Conservation (phyloP, 1,139 yeast species). For the Diutina scorzettiae region DNA sequence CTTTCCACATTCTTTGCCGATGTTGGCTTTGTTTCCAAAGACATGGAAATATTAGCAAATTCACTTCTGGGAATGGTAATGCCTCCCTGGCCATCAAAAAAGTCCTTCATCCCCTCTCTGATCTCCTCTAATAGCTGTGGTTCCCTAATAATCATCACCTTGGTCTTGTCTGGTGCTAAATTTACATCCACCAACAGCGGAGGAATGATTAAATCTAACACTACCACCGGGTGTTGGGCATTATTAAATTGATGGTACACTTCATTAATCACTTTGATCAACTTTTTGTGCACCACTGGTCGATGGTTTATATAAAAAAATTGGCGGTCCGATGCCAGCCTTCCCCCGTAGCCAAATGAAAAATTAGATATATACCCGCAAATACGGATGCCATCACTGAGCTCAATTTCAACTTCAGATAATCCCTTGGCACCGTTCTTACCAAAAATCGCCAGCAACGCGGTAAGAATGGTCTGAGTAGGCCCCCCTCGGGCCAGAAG, state of each 20-base stretch:
- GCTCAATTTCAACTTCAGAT: constrained; percentile 27
- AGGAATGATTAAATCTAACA: constrained; percentile 46
- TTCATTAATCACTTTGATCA: constrained; percentile 57
- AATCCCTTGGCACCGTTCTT: constrained; percentile 49
- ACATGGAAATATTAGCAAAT: background rate
- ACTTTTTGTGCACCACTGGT: constrained; percentile 50
- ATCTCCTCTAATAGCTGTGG: constrained; percentile 39
- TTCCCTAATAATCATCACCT: constrained; percentile 61
- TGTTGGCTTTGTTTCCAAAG: too few species aligned
- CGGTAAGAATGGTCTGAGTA: constrained; percentile 27
- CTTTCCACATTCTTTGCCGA: too few species aligned
- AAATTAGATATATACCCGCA: constrained; percentile 61
- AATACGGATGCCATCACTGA: constrained; percentile 12
- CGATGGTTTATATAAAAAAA: constrained; percentile 59
- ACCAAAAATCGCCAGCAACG: constrained; percentile 61
- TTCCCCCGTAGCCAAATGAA: constrained; percentile 52
- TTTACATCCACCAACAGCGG: constrained; percentile 59
- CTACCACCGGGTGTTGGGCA: constrained; percentile 63
- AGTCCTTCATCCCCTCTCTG: constrained; percentile 24
- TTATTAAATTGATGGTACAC: constrained; percentile 59
- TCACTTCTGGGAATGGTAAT: constrained; percentile 1
- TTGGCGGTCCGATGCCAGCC: constrained; percentile 66
- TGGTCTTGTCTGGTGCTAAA: constrained; percentile 83
- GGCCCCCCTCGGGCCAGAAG: constrained; percentile 38
- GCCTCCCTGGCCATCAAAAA: constrained; percentile 21